A percentile compares a stretch with the other conserved stretches of the same genome.
Conservation (phyloP, 2,329 filamentous ascomycete species). For the Pestalotiopsis sp. region DNA sequence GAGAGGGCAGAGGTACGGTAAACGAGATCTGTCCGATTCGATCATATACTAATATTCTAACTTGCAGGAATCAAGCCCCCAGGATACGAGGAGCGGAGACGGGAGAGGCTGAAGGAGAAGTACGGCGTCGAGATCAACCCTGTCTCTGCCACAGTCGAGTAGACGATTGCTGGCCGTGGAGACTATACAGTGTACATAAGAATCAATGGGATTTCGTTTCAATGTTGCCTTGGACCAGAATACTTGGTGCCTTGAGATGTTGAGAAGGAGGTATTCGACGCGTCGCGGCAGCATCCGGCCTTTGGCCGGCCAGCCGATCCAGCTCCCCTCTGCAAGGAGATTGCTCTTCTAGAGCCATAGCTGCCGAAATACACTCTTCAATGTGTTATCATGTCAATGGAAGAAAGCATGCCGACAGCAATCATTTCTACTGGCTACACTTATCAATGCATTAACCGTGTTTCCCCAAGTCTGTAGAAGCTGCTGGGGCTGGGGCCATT, state of each 20-base stretch:
- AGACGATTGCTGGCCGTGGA: conserved; percentile 1
- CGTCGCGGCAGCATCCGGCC: not conserved
- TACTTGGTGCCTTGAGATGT: not conserved
- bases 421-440: too few species aligned
- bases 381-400: too few species aligned
- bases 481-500: too few species aligned
- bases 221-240: not conserved
- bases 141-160: conserved; percentile 53
- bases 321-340: too few species aligned
- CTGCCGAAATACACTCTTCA: too few species aligned
- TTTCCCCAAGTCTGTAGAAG: too few species aligned
- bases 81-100: conserved; percentile 83
- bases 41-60: conserved; percentile 13
- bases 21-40: conserved; percentile 6
- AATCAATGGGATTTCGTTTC: conserved; percentile 12
- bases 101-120: conserved; percentile 78
- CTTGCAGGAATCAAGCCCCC: conserved; percentile 73
- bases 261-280: not conserved
- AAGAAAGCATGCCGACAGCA: too few species aligned
- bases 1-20: conserved; percentile 80
- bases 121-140: conserved; percentile 85
- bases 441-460: too few species aligned
- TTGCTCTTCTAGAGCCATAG: too few species aligned
- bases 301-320: not conserved
- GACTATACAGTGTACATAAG: conserved; percentile 15